phyloP scores from a whole-genome alignment of 2,329 filamentous ascomycete genomes.

The Neofusicoccum sp. region DNA sequence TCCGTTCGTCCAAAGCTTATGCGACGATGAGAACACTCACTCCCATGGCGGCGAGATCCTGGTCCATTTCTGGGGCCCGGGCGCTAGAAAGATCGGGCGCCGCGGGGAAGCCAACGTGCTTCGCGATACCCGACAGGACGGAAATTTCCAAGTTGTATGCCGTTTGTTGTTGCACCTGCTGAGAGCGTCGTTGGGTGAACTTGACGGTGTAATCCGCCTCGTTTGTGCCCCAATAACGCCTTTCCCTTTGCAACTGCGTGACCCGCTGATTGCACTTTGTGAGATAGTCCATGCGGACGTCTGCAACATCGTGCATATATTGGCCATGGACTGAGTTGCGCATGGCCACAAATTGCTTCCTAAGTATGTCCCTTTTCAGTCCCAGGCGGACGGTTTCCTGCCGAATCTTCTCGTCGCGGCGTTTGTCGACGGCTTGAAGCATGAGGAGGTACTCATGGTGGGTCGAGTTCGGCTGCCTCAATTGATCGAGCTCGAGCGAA shows the following conservation, averaged over 20 bases:
- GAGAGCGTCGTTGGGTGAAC: slow-evolving; percentile 72
- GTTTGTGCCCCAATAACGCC: slow-evolving; percentile 73
- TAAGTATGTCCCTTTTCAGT: slow-evolving; percentile 69
- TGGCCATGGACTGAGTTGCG: slow-evolving; percentile 14
- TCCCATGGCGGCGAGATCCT: slow-evolving; percentile 85
- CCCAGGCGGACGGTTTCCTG: slow-evolving; percentile 72
- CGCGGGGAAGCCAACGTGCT: slow-evolving; percentile 93
- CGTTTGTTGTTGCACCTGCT: slow-evolving; percentile 79
- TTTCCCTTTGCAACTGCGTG: slow-evolving; percentile 88
- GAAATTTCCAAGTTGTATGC: slow-evolving; percentile 96
- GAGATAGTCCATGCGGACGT: slow-evolving; percentile 76
- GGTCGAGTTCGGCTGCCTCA: slow-evolving; percentile 59
- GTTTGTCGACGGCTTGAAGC: slow-evolving; percentile 80
- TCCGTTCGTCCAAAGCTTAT: neutral
- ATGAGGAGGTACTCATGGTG: slow-evolving; percentile 91
- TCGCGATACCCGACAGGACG: slow-evolving; percentile 83
- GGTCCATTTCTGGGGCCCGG: slow-evolving; percentile 70
- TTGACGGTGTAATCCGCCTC: slow-evolving; percentile 79
- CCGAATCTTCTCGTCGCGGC: slow-evolving; percentile 75
- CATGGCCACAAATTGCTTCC: slow-evolving; percentile 17
- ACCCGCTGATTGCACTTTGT: slow-evolving; percentile 83
- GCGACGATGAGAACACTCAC: slow-evolving; percentile 54
- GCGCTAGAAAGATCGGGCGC: slow-evolving; percentile 80
- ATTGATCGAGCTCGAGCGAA: slow-evolving; percentile 64
- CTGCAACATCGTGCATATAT: slow-evolving; percentile 56